These are phyloP conservation scores for Oryza longistaminata DNA, from an alignment of 176 grass and related monocot genomes.

Conservation along the genomic window DNA sequence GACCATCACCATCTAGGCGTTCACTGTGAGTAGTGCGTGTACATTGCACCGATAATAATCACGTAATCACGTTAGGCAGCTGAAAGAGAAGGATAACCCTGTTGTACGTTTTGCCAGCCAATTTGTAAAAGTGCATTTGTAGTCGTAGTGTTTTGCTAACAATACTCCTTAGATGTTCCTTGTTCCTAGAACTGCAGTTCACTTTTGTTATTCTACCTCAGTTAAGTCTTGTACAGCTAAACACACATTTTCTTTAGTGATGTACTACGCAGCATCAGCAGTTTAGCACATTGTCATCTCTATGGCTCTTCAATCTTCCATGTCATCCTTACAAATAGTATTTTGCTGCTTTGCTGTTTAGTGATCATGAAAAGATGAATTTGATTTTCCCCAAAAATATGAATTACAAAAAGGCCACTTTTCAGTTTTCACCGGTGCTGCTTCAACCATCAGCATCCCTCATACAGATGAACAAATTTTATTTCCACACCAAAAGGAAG, in stretches of 20 bases:
- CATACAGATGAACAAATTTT: constrained; percentile 25
- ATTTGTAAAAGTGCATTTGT: background rate
- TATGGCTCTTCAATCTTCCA: background rate
- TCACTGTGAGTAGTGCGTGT: no score
- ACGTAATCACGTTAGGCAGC: no score
- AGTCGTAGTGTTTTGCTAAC: background rate
- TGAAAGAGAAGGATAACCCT: background rate
- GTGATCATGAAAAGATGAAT: background rate
- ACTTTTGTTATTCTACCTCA: background rate
- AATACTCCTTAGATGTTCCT: background rate
- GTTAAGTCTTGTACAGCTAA: background rate
- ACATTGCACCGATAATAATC: no score
- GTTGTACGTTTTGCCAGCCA: background rate
- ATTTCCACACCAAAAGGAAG: constrained; percentile 28
- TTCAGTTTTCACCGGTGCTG: background rate
- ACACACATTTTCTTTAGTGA: background rate
- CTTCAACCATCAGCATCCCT: constrained; percentile 4
- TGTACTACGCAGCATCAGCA: background rate
- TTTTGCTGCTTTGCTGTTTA: background rate
- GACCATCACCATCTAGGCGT: no score
- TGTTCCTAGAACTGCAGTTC: background rate
- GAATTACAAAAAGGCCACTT: background rate
- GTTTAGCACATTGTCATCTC: background rate
- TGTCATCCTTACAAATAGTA: background rate
- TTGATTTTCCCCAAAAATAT: background rate